Conservation (phyloP, 2,329 filamentous ascomycete genomes). For the Knoxdaviesia proteae region DNA sequence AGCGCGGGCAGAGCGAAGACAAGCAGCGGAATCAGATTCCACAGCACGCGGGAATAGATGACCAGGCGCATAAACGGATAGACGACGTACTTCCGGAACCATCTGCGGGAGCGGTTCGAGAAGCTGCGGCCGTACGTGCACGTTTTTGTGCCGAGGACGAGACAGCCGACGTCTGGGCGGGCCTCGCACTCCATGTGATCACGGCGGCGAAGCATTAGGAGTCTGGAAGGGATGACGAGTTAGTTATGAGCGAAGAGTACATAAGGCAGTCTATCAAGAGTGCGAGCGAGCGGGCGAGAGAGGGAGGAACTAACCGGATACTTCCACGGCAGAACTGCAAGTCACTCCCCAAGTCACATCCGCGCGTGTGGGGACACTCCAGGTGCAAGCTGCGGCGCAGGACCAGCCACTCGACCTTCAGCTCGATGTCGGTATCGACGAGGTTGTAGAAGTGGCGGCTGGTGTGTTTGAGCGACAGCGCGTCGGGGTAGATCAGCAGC, state of each 20-base stretch:
- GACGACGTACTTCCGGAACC: no score
- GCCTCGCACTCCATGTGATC: slow-evolving; percentile 41
- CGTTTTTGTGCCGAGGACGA: slow-evolving; percentile 27
- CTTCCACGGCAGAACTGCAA: slow-evolving; percentile 38
- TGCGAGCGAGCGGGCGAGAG: background rate
- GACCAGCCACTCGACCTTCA: slow-evolving; percentile 51
- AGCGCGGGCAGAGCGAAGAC: no score
- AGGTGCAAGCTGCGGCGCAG: slow-evolving; percentile 40
- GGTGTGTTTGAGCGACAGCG: slow-evolving; percentile 47
- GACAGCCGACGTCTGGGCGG: slow-evolving; percentile 31
- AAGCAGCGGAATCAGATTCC: no score
- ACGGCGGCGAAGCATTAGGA: slow-evolving; percentile 36
- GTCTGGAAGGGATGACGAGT: slow-evolving; percentile 12
- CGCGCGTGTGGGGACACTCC: slow-evolving; percentile 38
- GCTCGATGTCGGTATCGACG: slow-evolving; percentile 41
- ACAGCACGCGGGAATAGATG: no score
- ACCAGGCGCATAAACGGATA: no score
- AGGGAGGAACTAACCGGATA: slow-evolving; percentile 23
- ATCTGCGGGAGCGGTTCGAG: no score
- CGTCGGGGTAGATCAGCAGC: slow-evolving; percentile 47
- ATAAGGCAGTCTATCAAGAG: background rate
- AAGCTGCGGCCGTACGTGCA: slow-evolving; percentile 20
- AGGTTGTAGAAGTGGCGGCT: slow-evolving; percentile 40
- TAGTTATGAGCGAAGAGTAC: background rate
- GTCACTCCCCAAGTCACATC: slow-evolving; percentile 38